These are phyloP conservation scores for Tolypocladium guangdongense DNA, from an alignment of 2,329 filamentous ascomycete species.

Conservation along the genomic window DNA sequence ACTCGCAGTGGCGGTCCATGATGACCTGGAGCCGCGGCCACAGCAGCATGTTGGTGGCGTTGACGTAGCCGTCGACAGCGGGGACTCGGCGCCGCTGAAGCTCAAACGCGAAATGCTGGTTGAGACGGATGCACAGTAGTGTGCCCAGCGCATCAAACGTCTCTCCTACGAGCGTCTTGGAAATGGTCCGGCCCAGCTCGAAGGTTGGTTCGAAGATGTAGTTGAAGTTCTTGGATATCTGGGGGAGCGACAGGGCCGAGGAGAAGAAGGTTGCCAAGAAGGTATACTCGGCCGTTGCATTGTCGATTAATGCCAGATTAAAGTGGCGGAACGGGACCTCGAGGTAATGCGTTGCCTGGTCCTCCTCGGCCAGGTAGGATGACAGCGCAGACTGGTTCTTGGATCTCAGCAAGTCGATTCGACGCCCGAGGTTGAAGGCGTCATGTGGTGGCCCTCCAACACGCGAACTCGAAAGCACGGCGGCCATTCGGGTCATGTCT, in stretches of 20 bases:
- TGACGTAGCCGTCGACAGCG: conserved; percentile 81
- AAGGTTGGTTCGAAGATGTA: conserved; percentile 89
- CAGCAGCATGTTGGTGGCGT: conserved; percentile 87
- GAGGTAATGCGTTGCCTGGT: conserved; percentile 73
- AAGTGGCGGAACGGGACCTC: conserved; percentile 90
- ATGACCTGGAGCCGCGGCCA: conserved; percentile 93
- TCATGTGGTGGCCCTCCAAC: conserved; percentile 57
- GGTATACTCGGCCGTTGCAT: conserved; percentile 87
- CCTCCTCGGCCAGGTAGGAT: conserved; percentile 85
- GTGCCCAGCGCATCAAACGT: conserved; percentile 79
- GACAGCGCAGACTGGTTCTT: conserved; percentile 66
- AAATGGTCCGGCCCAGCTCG: conserved; percentile 65
- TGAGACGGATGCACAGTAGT: conserved; percentile 82
- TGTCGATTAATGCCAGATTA: conserved; percentile 88
- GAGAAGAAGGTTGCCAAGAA: conserved; percentile 88
- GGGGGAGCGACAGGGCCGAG: conserved; percentile 60
- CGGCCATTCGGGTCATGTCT: conserved; percentile 53
- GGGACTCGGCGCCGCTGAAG: conserved; percentile 86
- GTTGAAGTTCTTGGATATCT: conserved; percentile 72
- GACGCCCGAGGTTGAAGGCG: conserved; percentile 77
- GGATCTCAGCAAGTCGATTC: conserved; percentile 70
- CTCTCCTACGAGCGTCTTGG: conserved; percentile 63
- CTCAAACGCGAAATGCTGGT: conserved; percentile 90
- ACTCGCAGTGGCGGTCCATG: conserved; percentile 89
- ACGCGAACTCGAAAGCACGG: conserved; percentile 37